Evolutionary conservation across 148 eudicot genomes (phyloP).

Genomic region (Nepenthes gracilis): DNA sequence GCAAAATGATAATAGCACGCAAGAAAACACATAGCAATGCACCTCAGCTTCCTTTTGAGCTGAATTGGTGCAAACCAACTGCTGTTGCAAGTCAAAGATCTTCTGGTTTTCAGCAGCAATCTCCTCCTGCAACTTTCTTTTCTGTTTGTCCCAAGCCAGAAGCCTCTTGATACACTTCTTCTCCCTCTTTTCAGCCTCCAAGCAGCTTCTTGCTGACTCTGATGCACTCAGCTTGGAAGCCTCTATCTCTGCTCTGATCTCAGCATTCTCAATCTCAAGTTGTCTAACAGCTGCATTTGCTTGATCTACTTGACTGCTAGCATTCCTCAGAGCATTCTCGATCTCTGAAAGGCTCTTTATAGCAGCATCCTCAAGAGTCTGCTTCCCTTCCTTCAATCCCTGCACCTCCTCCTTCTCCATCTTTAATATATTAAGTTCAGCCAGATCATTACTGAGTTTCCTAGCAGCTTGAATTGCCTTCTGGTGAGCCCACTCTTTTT

Average conservation of each 20-base stretch:
- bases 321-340: constrained; percentile 86
- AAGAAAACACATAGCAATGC: constrained; percentile 1
- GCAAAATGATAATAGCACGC: neutral
- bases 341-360: constrained; percentile 82
- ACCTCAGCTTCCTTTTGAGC: constrained; percentile 77
- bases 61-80: constrained; percentile 44
- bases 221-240: constrained; percentile 93
- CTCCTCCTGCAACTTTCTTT: constrained; percentile 75
- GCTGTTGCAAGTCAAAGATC: constrained; percentile 49
- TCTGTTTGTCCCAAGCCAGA: constrained; percentile 94
- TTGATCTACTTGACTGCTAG: constrained; percentile 88
- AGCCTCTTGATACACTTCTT: constrained; percentile 84
- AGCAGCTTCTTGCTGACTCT: constrained; percentile 67
- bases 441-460: constrained; percentile 72
- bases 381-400: constrained; percentile 78
- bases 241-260: constrained; percentile 96
- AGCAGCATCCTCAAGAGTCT: constrained; percentile 73
- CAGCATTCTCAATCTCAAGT: constrained; percentile 94
- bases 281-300: constrained; percentile 81
- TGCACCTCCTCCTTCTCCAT: constrained; percentile 95
- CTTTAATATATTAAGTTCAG: constrained; percentile 74
- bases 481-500: constrained; percentile 98
- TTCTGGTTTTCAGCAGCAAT: constrained; percentile 67
- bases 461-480: constrained; percentile 97
- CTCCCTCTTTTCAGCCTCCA: constrained; percentile 89